Percentiles rank a stretch among this genome's conserved stretches.
These are phyloP conservation scores for Dendrocalamus sinicus DNA, from an alignment of 176 grass and related monocot species.

Conservation along the genomic window DNA sequence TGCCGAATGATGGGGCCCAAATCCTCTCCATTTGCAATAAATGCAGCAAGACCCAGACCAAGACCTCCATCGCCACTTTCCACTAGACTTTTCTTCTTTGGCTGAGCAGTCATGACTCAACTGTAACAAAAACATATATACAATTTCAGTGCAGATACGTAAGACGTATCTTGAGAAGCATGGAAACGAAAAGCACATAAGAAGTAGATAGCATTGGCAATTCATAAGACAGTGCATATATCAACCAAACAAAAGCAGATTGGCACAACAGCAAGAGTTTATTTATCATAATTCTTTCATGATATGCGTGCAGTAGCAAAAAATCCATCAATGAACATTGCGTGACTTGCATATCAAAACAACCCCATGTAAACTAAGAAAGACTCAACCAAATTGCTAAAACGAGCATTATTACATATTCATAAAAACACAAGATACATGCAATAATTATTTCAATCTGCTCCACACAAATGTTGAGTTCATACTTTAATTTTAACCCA, in stretches of 20 bases:
- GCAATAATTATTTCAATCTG: neutral
- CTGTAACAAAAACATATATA: slow-evolving; percentile 15
- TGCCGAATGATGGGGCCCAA: slow-evolving; percentile 83
- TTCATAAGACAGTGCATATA: neutral
- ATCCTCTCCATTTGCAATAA: slow-evolving; percentile 83
- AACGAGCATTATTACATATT: neutral
- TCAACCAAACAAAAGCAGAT: neutral
- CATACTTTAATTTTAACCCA: neutral
- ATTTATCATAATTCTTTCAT: neutral
- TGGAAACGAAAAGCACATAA: neutral
- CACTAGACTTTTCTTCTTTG: slow-evolving; percentile 66
- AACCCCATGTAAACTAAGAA: neutral
- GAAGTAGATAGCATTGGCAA: neutral
- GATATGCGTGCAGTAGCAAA: neutral
- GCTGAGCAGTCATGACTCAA: slow-evolving; percentile 62
- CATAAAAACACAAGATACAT: too few relatives aligned
- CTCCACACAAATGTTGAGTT: neutral
- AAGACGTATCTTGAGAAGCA: neutral
- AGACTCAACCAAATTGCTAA: neutral
- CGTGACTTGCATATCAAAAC: neutral
- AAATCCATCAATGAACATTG: neutral
- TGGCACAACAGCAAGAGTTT: neutral
- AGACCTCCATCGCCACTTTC: slow-evolving; percentile 80
- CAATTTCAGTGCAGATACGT: neutral
- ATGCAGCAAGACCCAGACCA: slow-evolving; percentile 61